Conservation (phyloP, 768 basidiomycete species). For the Melanogaster broomeanus region DNA sequence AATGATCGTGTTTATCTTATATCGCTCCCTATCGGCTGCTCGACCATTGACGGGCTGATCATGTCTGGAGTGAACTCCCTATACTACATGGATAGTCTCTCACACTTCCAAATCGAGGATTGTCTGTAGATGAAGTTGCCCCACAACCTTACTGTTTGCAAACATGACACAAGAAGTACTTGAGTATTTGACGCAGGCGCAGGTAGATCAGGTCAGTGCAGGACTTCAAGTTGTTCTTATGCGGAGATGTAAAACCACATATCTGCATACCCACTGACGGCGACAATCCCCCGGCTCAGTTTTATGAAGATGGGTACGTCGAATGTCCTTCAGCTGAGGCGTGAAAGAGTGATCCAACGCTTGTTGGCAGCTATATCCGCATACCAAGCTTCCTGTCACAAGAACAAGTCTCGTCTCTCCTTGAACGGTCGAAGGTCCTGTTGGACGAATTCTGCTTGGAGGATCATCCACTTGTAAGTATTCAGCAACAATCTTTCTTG, state of each 20-base stretch:
- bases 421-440: constrained; percentile 71
- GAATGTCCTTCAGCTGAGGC: background rate
- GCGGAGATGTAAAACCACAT: background rate
- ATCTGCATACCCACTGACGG: background rate
- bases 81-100: too few species aligned
- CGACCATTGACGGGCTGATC: too few species aligned
- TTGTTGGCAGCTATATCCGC: constrained; percentile 65
- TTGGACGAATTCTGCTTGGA: constrained; percentile 77
- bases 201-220: constrained; percentile 55
- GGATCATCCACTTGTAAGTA: constrained; percentile 78
- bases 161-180: constrained; percentile 10
- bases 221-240: background rate
- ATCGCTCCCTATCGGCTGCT: too few species aligned
- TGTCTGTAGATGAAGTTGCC: too few species aligned
- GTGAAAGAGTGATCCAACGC: background rate
- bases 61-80: too few species aligned
- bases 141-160: too few species aligned
- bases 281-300: constrained; percentile 39
- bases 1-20: background rate
- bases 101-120: too few species aligned
- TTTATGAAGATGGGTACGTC: constrained; percentile 58
- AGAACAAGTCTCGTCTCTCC: constrained; percentile 60
- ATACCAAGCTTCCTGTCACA: constrained; percentile 68
- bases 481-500: background rate
- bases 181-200: constrained; percentile 56